Evolutionary conservation across 106 monocot genomes (phyloP), one percentile per base, ranked within the genome.

Genomic region (Acanthochlamys bracteata): DNA sequence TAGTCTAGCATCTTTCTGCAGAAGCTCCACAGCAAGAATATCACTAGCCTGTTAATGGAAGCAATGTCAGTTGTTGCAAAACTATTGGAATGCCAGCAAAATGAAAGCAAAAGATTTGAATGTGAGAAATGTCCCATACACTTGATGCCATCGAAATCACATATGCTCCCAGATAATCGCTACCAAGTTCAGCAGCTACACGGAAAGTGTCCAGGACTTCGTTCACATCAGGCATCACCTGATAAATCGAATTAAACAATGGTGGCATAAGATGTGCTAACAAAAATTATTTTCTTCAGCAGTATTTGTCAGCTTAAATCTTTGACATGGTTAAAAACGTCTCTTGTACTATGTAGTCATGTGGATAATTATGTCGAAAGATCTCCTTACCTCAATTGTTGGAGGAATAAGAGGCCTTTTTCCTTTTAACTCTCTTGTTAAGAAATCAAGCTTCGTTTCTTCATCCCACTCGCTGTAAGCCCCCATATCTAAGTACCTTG

Each of bases 121-220:
- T n/a, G n/a, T n/a, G n/a, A n/a, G n/a, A n/a, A n/a, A 9, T 45
- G 43, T 45, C 10, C 42, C 56, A 53, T 89, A 93, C 93, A 89
- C 83, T 89, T 15, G 93, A 88, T 24, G 93, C 93, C 93, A 93
- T 93, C 51, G 93, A 93, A 69, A 93, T 93, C 62, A 93, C 89
- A 70, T 93, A 93, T 65, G 93, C 88, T 60, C 93, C 93, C 58
- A 93, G 85, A 39, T 73, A 78, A 61, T 93, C 89, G 39, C 76
- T 89, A 22, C 93, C 93, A 27, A 93, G 69, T 69, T 93, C 93
- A 71, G 93, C 89, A 73, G 89, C 93, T 39, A 89, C 89, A 51
- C 71, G 85, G 42, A 89, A 93, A 17, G 93, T 93, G 55, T 93
- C 93, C 2, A 93, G 69, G 42, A 93, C 85, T 68, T 93, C 93